Evolutionary conservation across 1,284 basidiomycete species (phyloP).

Genomic region (Ustilago xerochloae): DNA sequence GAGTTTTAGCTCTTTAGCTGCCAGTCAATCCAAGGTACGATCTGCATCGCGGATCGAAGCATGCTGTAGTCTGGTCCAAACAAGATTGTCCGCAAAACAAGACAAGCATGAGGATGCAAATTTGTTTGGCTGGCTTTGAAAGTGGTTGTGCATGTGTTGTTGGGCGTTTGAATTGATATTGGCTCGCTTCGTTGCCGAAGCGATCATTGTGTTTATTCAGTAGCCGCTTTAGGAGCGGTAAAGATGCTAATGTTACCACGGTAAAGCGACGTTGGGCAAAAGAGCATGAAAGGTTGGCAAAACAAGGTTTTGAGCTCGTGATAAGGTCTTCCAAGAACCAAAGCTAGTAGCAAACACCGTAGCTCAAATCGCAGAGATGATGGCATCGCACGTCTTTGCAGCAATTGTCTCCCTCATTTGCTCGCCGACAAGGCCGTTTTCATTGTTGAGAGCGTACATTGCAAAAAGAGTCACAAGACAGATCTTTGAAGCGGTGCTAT

Average conservation of each 20-base stretch:
- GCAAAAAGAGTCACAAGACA: too few species aligned
- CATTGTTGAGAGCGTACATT: too few species aligned
- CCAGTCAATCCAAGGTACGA: too few species aligned
- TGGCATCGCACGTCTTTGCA: too few species aligned
- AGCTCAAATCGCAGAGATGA: too few species aligned
- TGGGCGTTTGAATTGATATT: neutral
- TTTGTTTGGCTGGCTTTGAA: neutral
- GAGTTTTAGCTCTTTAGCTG: too few species aligned
- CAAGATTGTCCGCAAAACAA: neutral
- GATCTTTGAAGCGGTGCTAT: too few species aligned
- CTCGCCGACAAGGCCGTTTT: too few species aligned
- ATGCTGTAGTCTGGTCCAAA: neutral
- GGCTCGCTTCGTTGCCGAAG: neutral
- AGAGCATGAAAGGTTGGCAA: neutral
- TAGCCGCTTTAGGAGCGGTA: neutral
- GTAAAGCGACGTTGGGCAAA: neutral
- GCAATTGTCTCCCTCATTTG: too few species aligned
- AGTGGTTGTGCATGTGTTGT: neutral
- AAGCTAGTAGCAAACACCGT: too few species aligned
- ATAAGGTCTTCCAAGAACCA: neutral
- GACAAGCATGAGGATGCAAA: too few species aligned
- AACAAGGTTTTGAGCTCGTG: neutral
- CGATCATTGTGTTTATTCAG: neutral
- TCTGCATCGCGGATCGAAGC: constrained; percentile 3
- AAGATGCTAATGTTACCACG: neutral